phyloP scores from a whole-genome alignment of 2,329 filamentous ascomycete species.

The Westerdykella sp. region DNA sequence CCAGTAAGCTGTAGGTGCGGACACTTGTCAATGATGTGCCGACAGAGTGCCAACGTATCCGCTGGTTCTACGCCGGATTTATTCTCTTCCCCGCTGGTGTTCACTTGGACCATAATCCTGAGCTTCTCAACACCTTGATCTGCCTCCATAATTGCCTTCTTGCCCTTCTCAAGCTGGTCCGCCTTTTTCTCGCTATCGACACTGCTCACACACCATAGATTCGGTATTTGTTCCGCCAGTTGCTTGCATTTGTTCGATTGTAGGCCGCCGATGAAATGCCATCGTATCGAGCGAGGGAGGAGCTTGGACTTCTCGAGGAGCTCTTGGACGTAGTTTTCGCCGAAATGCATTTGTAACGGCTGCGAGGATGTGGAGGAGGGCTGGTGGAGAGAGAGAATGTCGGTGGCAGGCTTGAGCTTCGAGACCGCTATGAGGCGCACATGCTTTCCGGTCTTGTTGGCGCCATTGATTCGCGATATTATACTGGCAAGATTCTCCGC shows the following conservation, averaged over 20 bases:
- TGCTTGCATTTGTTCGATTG: constrained; percentile 91
- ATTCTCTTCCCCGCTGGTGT: constrained; percentile 79
- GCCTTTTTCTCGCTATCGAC: constrained; percentile 88
- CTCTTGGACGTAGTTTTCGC: constrained; percentile 86
- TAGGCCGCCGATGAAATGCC: constrained; percentile 95
- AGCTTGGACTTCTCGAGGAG: constrained; percentile 76
- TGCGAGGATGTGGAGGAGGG: constrained; percentile 26
- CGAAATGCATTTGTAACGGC: constrained; percentile 66
- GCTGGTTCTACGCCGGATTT: constrained; percentile 78
- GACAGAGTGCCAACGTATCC: constrained; percentile 59
- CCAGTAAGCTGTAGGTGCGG: constrained; percentile 69
- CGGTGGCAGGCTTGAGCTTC: constrained; percentile 88
- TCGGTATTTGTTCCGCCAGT: constrained; percentile 74
- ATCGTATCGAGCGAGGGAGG: constrained; percentile 69
- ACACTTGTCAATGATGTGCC: constrained; percentile 63
- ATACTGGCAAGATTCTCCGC: constrained; percentile 42
- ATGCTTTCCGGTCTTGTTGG: constrained; percentile 27
- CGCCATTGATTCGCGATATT: constrained; percentile 37
- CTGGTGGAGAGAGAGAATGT: constrained; percentile 77
- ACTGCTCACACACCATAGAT: constrained; percentile 86
- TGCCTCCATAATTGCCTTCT: constrained; percentile 49
- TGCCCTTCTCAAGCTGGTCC: constrained; percentile 68
- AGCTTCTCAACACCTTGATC: constrained; percentile 44
- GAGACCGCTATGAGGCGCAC: constrained; percentile 88
- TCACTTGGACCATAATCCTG: constrained; percentile 84